These are phyloP conservation scores for Cucumis cinereus DNA, from an alignment of 306 rosid species.

Conservation along the genomic window DNA sequence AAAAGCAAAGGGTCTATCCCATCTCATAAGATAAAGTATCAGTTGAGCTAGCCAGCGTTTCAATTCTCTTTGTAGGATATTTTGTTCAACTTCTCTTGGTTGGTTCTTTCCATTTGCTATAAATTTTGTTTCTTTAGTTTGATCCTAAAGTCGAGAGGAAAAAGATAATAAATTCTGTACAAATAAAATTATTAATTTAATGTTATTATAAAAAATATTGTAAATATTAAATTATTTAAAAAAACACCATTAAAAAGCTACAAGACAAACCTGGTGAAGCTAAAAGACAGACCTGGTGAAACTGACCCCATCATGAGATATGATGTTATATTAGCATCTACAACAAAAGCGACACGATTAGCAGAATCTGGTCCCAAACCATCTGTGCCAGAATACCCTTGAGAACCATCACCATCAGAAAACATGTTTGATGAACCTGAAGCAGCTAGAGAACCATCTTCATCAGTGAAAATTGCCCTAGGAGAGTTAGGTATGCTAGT, in stretches of 20 bases:
- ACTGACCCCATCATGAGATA: constrained; percentile 99
- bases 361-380: constrained; percentile 39
- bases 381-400: constrained; percentile 51
- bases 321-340: constrained; percentile 94
- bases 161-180: neutral
- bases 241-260: neutral
- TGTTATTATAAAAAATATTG: neutral
- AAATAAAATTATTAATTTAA: neutral
- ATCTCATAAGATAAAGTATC: neutral
- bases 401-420: constrained; percentile 40
- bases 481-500: constrained; percentile 42
- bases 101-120: neutral
- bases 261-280: constrained; percentile 1
- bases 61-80: neutral
- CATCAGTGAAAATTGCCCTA: constrained; percentile 38
- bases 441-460: constrained; percentile 40
- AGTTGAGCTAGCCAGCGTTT: neutral
- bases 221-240: neutral
- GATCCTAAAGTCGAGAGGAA: neutral
- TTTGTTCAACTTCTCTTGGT: neutral
- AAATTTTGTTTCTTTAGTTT: neutral
- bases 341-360: constrained; percentile 73
- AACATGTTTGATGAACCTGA: constrained; percentile 34
- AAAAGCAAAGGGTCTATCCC: neutral
- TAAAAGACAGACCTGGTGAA: constrained; percentile 73